Evolutionary conservation across 192 early-diverging fungal genomes (phyloP).

Genomic region (Podila minutissima): DNA sequence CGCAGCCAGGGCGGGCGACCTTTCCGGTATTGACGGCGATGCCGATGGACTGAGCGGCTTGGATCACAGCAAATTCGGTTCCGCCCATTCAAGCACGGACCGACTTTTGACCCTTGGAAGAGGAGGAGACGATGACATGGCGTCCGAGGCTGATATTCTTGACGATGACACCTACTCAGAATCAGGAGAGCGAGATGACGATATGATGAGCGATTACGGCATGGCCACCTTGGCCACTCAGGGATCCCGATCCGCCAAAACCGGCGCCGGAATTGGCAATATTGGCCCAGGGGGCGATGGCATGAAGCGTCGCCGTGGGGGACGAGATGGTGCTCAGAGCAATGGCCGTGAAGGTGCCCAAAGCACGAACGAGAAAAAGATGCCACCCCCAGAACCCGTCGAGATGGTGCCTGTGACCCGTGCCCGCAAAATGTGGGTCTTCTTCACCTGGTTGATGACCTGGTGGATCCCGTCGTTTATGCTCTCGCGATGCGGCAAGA

Average conservation of each 20-base stretch:
- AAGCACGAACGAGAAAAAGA: conserved; percentile 35
- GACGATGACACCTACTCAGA: conserved; percentile 46
- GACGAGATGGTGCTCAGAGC: background rate
- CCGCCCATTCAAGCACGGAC: conserved; percentile 28
- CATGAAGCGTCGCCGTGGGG: background rate
- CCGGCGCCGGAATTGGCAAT: background rate
- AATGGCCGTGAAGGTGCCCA: background rate
- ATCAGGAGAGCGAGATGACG: conserved; percentile 41
- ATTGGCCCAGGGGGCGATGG: background rate
- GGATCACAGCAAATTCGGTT: conserved; percentile 12
- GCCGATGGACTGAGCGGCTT: conserved; percentile 8
- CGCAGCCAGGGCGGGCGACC: conserved; percentile 18
- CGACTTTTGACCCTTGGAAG: conserved; percentile 9
- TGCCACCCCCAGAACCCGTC: conserved; percentile 19
- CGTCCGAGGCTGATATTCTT: conserved; percentile 32
- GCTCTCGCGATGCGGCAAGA: conserved; percentile 67
- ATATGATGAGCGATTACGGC: conserved; percentile 49
- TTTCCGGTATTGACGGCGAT: conserved; percentile 17
- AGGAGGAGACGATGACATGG: conserved; percentile 20
- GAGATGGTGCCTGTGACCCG: conserved; percentile 61
- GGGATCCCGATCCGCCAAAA: conserved; percentile 1
- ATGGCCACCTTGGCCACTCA: conserved; percentile 15
- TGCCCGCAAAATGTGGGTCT: conserved; percentile 71
- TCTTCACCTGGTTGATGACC: conserved; percentile 82
- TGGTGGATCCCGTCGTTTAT: conserved; percentile 81